A percentile compares a stretch with the other conserved stretches of the same genome.
phyloP scores from a whole-genome alignment of 129 eudicot species.

The Flaveria bidentis region DNA sequence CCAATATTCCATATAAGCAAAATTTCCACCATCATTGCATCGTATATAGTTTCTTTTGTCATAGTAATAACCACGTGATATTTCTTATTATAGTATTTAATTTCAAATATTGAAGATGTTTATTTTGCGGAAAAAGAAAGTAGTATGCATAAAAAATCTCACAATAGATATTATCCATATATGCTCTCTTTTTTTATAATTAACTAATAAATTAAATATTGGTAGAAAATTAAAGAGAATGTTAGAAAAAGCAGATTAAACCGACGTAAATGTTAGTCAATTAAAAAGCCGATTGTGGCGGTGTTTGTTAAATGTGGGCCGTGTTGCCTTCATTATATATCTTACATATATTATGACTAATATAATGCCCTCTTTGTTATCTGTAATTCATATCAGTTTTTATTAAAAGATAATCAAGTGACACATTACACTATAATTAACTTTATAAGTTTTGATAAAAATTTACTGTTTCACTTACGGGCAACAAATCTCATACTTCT shows the following conservation, averaged over 20 bases:
- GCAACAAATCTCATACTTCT: too few relatives aligned
- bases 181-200: neutral
- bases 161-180: neutral
- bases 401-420: too few relatives aligned
- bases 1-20: neutral
- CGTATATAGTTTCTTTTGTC: neutral
- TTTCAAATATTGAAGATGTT: neutral
- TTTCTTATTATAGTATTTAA: neutral
- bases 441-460: too few relatives aligned
- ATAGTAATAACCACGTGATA: neutral
- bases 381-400: too few relatives aligned
- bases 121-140: neutral
- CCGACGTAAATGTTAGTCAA: conserved; percentile 35
- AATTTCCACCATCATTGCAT: neutral
- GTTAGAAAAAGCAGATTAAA: conserved; percentile 1
- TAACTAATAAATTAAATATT: neutral
- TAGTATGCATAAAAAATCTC: neutral
- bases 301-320: conserved; percentile 37
- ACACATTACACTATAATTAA: too few relatives aligned
- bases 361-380: too few relatives aligned
- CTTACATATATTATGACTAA: too few relatives aligned
- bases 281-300: conserved; percentile 33
- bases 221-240: neutral
- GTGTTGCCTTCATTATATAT: conserved; percentile 38
- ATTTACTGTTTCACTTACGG: too few relatives aligned